Base-by-base conservation (phyloP, 306 rosid species). In the Rosa rugosa region DNA sequence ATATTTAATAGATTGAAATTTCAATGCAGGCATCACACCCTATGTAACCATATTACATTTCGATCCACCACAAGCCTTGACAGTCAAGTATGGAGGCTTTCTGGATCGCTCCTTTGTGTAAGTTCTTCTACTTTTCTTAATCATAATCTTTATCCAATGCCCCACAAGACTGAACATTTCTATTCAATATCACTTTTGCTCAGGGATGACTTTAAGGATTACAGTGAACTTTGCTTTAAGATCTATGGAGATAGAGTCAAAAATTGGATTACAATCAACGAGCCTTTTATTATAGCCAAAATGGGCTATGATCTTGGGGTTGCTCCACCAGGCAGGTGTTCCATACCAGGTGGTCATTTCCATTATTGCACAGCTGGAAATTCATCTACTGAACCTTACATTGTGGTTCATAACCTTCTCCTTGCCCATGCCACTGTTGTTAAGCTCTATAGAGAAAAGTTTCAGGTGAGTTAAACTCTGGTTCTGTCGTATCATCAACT, bases 221-320 rank as follows among this genome's bases (percentile, higher is more conserved):
- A 73, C 17, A 53, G 59, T 56, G 67, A 73, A 14, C 13, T 84
- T 8, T 80, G 87, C 51, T 84, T 81, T 50, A 67, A 27, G 25
- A 49, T 42, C 49, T 84, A 44, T 34, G 87, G 87, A 59, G 87
- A 84, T 40, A 70, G 83, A 53, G 83, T 84, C 34, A 84, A 81
- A 38, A 73, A 78, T 78, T 84, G 87, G 87, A n/a, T 82, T 27
- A 85, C 88, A 41, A 69, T 85, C 38, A 82, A 85, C 50, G 84
- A 85, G 66, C 86, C 86, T 4, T 73, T 8, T 5, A 25, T 77
- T 12, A 12, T 53, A 12, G 80, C 82, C 4, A 25, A 27, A 18
- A n/a, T 62, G 42, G 88, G 89, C 18, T 50, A 82, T 72, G 82
- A 75, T 54, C 23, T 68, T 11, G 88, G 86, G 22, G 31, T 74